Conservation (phyloP, 768 basidiomycete species). For the Rhizopogon vulgaris region DNA sequence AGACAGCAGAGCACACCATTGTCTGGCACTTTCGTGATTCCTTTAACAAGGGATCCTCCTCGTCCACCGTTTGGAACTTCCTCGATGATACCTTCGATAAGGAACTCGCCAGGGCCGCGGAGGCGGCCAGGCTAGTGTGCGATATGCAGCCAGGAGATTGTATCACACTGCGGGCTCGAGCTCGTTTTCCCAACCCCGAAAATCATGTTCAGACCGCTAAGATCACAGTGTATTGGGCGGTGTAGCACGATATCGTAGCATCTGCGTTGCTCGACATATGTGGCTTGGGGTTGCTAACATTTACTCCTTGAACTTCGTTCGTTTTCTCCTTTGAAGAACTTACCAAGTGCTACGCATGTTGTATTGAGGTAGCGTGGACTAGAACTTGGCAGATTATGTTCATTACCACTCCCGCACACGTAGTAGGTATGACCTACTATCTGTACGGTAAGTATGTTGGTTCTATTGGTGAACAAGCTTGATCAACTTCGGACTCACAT, state of each 20-base stretch:
- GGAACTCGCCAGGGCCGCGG: background rate
- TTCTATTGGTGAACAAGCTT: too few relatives aligned
- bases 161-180: background rate
- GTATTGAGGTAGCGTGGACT: background rate
- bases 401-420: background rate
- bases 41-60: background rate
- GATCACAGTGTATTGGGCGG: conserved; percentile 7
- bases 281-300: too few relatives aligned
- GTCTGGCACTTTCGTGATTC: background rate
- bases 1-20: background rate
- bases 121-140: background rate
- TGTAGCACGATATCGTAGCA: background rate
- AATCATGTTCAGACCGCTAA: background rate
- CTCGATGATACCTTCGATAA: background rate
- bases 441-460: too few relatives aligned
- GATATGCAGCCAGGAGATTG: background rate
- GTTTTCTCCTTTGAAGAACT: background rate
- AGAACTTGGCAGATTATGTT: background rate
- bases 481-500: too few relatives aligned
- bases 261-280: background rate
- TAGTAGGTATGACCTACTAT: too few relatives aligned
- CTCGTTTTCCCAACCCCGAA: background rate
- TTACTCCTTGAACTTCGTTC: background rate
- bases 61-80: background rate
- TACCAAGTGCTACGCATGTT: too few relatives aligned